phyloP scores from a whole-genome alignment of 352 stramenopile species.

The Phytopythium kandeliae region DNA sequence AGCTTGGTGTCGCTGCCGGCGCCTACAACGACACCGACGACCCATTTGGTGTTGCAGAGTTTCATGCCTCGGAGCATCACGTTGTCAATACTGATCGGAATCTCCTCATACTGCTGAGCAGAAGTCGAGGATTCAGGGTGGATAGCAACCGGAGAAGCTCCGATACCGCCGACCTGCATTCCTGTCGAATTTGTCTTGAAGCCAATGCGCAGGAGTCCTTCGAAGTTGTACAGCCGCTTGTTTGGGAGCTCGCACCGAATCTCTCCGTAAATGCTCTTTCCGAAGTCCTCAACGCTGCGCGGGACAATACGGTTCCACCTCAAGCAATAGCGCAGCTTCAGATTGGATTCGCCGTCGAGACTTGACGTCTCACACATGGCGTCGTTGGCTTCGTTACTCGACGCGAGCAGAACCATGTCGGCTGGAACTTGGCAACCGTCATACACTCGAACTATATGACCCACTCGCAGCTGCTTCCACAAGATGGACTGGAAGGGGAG shows the following conservation, averaged over 20 bases:
- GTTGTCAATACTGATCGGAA: slow-evolving; percentile 76
- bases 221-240: slow-evolving; percentile 78
- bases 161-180: background rate
- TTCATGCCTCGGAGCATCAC: slow-evolving; percentile 79
- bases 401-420: slow-evolving; percentile 89
- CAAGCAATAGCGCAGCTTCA: slow-evolving; percentile 69
- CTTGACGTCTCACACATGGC: slow-evolving; percentile 81
- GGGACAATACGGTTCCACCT: slow-evolving; percentile 50
- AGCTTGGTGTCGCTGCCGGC: slow-evolving; percentile 80
- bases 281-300: slow-evolving; percentile 39
- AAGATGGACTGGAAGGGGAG: slow-evolving; percentile 54
- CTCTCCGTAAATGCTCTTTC: slow-evolving; percentile 37
- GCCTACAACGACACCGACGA: slow-evolving; percentile 69
- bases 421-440: slow-evolving; percentile 89
- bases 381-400: slow-evolving; percentile 62
- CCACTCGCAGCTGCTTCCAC: slow-evolving; percentile 85
- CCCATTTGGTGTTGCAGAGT: slow-evolving; percentile 81
- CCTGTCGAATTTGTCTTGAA: slow-evolving; percentile 9
- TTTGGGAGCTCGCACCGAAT: slow-evolving; percentile 78
- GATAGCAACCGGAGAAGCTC: slow-evolving; percentile 11
- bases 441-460: slow-evolving; percentile 83
- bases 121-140: background rate
- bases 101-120: slow-evolving; percentile 32
- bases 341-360: slow-evolving; percentile 78
- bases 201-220: slow-evolving; percentile 50